Evolutionary conservation across 2,329 filamentous ascomycete genomes (phyloP).

Genomic region (Beauveria asiatica): DNA sequence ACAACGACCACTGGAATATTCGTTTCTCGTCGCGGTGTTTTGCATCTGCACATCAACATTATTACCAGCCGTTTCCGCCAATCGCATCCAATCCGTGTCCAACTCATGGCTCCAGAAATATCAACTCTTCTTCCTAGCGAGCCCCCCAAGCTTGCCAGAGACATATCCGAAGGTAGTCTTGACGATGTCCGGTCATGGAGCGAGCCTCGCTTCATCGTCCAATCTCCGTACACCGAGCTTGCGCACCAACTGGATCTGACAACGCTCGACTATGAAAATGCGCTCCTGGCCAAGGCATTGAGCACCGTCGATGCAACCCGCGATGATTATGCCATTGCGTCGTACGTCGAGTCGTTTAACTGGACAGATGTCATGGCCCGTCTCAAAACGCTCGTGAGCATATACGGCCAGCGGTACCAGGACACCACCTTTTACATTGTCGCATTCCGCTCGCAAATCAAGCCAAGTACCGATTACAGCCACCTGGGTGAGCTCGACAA

Average conservation of each 20-base stretch:
- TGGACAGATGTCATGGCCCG: slow-evolving; percentile 56
- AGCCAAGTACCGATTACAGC: slow-evolving; percentile 55
- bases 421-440: slow-evolving; percentile 71
- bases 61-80: background rate
- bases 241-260: slow-evolving; percentile 66
- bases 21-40: background rate
- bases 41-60: background rate
- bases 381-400: slow-evolving; percentile 42
- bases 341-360: slow-evolving; percentile 70
- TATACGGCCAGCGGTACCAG: slow-evolving; percentile 45
- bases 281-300: slow-evolving; percentile 64
- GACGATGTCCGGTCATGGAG: slow-evolving; percentile 18
- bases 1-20: background rate
- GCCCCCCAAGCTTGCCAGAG: slow-evolving; percentile 19
- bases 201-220: slow-evolving; percentile 39
- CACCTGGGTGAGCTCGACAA: slow-evolving; percentile 67
- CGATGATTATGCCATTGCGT: slow-evolving; percentile 66
- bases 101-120: slow-evolving; percentile 5
- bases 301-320: slow-evolving; percentile 53
- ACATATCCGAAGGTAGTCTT: slow-evolving; percentile 14
- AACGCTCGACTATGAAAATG: slow-evolving; percentile 55
- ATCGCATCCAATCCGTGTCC: background rate
- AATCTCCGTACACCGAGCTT: slow-evolving; percentile 67
- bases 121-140: slow-evolving; percentile 13
- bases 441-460: slow-evolving; percentile 69